Evolutionary conservation across 495 filamentous ascomycete genomes (phyloP).

Genomic region (Podospora tetraspora): DNA sequence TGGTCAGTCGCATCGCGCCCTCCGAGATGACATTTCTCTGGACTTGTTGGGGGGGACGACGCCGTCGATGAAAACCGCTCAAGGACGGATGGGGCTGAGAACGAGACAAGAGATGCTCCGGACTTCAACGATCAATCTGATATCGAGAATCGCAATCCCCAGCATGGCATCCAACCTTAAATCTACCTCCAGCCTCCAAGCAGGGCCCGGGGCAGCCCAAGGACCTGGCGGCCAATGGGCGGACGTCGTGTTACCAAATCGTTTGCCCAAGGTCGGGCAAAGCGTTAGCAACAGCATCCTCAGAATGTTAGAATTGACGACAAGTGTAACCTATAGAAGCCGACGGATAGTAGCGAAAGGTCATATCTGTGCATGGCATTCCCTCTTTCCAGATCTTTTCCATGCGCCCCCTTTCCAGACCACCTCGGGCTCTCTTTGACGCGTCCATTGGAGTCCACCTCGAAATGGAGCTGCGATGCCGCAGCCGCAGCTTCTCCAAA

Average conservation of each 20-base stretch:
- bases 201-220: neutral
- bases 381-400: neutral
- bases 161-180: neutral
- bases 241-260: constrained; percentile 28
- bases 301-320: neutral
- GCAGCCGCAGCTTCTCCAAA: neutral
- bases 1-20: constrained; percentile 2
- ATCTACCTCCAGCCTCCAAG: neutral
- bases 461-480: neutral
- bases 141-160: neutral
- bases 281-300: constrained; percentile 23
- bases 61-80: neutral
- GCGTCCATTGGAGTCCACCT: neutral
- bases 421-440: neutral
- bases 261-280: constrained; percentile 23
- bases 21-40: neutral
- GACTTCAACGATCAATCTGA: neutral
- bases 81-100: neutral
- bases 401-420: neutral
- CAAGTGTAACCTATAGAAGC: neutral
- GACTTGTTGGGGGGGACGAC: neutral
- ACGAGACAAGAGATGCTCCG: neutral
- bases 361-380: neutral
- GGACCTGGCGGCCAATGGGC: neutral
- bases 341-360: neutral